These are phyloP conservation scores for Venturiaceae sp. DNA, from an alignment of 2,329 filamentous ascomycete species.

Conservation along the genomic window DNA sequence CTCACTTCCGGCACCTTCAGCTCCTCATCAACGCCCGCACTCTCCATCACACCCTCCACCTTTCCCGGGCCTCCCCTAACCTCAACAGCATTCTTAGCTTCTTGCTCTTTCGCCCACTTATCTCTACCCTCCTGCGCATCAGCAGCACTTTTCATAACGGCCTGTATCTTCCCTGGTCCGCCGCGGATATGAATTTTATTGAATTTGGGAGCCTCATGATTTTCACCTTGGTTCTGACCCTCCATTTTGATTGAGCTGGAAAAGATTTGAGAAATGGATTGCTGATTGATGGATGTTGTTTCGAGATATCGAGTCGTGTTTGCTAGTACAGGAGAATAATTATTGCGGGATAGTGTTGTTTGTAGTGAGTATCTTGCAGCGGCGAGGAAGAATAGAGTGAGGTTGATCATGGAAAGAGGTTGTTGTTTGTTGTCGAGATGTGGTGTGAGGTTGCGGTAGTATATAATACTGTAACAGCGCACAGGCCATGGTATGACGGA, in stretches of 20 bases:
- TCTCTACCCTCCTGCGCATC: not conserved
- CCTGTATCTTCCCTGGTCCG: constrained; percentile 2
- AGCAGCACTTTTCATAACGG: constrained; percentile 3
- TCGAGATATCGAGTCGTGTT: not conserved
- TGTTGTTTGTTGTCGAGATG: not conserved
- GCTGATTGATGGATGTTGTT: not conserved
- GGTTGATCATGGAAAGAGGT: not conserved
- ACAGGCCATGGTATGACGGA: not conserved
- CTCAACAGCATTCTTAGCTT: not conserved
- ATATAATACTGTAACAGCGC: not conserved
- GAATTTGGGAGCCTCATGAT: not conserved
- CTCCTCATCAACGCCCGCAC: not conserved
- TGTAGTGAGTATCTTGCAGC: not conserved
- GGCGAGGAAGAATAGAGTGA: not conserved
- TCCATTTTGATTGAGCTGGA: not conserved
- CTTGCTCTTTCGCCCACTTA: not conserved
- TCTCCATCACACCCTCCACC: not conserved
- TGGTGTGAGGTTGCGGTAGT: not conserved
- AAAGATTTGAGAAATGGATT: not conserved
- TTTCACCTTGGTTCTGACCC: not conserved
- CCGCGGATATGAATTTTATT: not conserved
- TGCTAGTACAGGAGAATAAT: not conserved
- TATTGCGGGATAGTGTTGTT: no score
- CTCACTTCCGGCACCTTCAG: not conserved
- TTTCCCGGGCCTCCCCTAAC: not conserved